phyloP scores from a whole-genome alignment of 257 asterid species.

The Nicotiana obtusifolia region DNA sequence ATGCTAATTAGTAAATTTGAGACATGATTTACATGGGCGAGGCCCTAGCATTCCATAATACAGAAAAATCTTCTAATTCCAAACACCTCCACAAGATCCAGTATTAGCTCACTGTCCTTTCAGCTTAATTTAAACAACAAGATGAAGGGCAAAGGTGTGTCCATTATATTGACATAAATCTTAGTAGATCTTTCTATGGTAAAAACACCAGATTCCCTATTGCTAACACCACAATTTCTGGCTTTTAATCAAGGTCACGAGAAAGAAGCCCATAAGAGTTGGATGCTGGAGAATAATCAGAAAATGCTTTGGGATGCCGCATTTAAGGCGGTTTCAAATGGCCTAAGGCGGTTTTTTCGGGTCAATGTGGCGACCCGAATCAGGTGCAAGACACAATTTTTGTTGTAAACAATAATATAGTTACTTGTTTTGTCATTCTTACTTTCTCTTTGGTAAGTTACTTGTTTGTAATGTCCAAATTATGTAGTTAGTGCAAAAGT shows the following conservation, averaged over 20 bases:
- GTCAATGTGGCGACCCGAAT: conserved; percentile 53
- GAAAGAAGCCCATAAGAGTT: conserved; percentile 32
- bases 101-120: too few relatives aligned
- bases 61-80: too few relatives aligned
- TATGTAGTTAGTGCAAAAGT: too few relatives aligned
- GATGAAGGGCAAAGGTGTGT: conserved; percentile 35
- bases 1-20: too few relatives aligned
- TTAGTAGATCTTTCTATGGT: conserved; percentile 31
- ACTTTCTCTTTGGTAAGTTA: background rate
- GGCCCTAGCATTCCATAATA: too few relatives aligned
- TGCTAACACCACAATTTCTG: conserved; percentile 37
- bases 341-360: conserved; percentile 35
- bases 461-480: background rate
- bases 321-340: conserved; percentile 24
- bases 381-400: conserved; percentile 39
- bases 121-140: too few relatives aligned
- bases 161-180: conserved; percentile 31
- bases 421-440: background rate
- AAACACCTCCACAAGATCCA: too few relatives aligned
- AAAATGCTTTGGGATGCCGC: conserved; percentile 58
- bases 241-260: conserved; percentile 63
- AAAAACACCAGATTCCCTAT: conserved; percentile 20
- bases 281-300: conserved; percentile 13
- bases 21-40: too few relatives aligned
- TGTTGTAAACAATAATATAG: conserved; percentile 27